Evolutionary conservation across 2,329 filamentous ascomycete genomes (phyloP).

Genomic region (Paramyrothecium sp.): DNA sequence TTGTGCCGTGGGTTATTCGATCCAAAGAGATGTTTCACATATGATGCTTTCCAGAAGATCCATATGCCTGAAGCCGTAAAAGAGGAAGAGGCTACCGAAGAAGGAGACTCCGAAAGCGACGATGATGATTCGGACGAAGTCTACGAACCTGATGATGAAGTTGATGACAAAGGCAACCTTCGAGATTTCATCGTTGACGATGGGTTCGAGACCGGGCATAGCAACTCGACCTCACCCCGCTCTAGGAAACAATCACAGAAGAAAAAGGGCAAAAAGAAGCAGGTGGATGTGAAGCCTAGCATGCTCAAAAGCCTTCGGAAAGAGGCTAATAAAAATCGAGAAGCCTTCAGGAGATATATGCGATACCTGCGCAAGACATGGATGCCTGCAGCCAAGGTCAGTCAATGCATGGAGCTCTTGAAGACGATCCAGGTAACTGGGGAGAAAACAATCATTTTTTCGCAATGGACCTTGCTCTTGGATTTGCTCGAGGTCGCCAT

Average conservation of each 20-base stretch:
- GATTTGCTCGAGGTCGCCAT: conserved; percentile 71
- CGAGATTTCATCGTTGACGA: conserved; percentile 52
- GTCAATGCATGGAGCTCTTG: conserved; percentile 73
- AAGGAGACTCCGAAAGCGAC: conserved; percentile 30
- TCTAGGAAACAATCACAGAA: conserved; percentile 2
- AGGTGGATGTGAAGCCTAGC: conserved; percentile 42
- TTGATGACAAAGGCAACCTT: conserved; percentile 39
- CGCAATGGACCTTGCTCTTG: conserved; percentile 75
- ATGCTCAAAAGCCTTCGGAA: conserved; percentile 66
- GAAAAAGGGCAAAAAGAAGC: conserved; percentile 39
- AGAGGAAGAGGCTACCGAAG: conserved; percentile 27
- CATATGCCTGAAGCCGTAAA: conserved; percentile 57
- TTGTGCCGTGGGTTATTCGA: conserved; percentile 70
- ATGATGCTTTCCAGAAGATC: conserved; percentile 69
- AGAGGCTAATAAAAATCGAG: conserved; percentile 61
- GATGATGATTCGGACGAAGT: conserved; percentile 25
- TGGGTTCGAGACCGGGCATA: not conserved
- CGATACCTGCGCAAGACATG: conserved; percentile 66
- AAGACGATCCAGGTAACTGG: conserved; percentile 59
- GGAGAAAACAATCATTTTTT: conserved; percentile 74
- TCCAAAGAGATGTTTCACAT: conserved; percentile 69
- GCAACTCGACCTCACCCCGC: too few species aligned
- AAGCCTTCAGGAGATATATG: conserved; percentile 68
- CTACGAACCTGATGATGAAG: conserved; percentile 28
- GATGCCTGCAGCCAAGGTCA: conserved; percentile 78